phyloP scores from a whole-genome alignment of 2,329 filamentous ascomycete genomes.

The Aspergillus tanneri region DNA sequence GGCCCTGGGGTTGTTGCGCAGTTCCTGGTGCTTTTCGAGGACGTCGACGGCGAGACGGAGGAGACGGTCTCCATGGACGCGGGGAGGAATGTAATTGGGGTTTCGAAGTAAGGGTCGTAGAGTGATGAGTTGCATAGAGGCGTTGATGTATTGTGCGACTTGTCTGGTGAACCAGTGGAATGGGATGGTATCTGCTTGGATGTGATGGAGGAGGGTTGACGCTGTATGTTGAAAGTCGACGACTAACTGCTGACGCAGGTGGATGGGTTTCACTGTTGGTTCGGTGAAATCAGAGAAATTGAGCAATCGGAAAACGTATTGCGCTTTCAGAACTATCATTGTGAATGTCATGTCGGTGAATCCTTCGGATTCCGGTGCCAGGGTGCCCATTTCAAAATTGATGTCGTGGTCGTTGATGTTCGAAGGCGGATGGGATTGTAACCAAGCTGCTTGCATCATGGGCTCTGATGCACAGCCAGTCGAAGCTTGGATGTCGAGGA shows the following conservation, averaged over 20 bases:
- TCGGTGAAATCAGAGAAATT: constrained; percentile 28
- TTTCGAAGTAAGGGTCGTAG: constrained; percentile 30
- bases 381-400: constrained; percentile 24
- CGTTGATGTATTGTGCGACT: constrained; percentile 22
- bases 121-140: constrained; percentile 29
- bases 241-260: constrained; percentile 27
- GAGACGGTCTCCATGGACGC: constrained; percentile 23
- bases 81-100: constrained; percentile 24
- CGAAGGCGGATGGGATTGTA: constrained; percentile 25
- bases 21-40: constrained; percentile 20
- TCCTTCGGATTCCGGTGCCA: constrained; percentile 16
- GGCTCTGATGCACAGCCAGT: constrained; percentile 34
- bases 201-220: constrained; percentile 20
- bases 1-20: constrained; percentile 22
- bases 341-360: constrained; percentile 33
- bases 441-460: constrained; percentile 35
- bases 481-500: constrained; percentile 31
- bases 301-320: constrained; percentile 23
- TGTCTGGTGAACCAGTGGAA: constrained; percentile 30
- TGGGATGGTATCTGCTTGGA: constrained; percentile 19
- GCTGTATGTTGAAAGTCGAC: constrained; percentile 26
- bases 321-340: constrained; percentile 24
- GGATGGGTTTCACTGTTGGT: constrained; percentile 22
- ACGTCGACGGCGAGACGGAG: constrained; percentile 28
- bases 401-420: constrained; percentile 34